Percentiles rank a stretch among this genome's conserved stretches.
Evolutionary conservation across 2,329 filamentous ascomycete species (phyloP).

Genomic region (Volutella citrinella): DNA sequence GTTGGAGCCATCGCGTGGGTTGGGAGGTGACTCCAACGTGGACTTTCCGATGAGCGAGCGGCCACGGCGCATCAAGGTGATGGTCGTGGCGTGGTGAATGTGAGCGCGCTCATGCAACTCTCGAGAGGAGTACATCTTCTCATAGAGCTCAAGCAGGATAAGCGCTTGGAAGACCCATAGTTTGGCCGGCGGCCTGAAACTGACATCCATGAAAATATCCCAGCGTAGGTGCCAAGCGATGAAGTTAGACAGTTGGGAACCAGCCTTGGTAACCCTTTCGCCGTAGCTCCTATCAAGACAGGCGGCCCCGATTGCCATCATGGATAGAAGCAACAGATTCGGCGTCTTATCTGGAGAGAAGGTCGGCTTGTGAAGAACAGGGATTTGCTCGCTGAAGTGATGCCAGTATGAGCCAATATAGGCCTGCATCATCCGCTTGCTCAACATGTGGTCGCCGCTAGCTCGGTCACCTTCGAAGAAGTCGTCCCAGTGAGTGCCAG

Average conservation of each 20-base stretch:
- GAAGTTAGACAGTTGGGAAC: constrained; percentile 84
- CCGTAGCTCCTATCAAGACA: constrained; percentile 83
- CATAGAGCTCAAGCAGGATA: constrained; percentile 84
- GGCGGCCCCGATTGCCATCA: constrained; percentile 90
- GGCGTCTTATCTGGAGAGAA: constrained; percentile 87
- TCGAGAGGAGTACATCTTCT: constrained; percentile 96
- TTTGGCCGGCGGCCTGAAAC: constrained; percentile 88
- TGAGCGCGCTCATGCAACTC: constrained; percentile 91
- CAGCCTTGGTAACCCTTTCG: constrained; percentile 67
- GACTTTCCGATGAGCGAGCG: constrained; percentile 86
- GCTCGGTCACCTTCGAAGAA: constrained; percentile 77
- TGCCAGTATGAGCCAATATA: constrained; percentile 94
- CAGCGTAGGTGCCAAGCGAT: constrained; percentile 90
- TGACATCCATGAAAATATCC: constrained; percentile 90
- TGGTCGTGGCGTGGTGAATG: constrained; percentile 92
- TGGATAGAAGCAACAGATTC: constrained; percentile 77
- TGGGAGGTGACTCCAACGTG: constrained; percentile 79
- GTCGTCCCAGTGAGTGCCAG: constrained; percentile 71
- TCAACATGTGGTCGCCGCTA: constrained; percentile 64
- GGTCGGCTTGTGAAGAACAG: constrained; percentile 90
- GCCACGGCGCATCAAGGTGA: constrained; percentile 92
- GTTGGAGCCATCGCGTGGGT: constrained; percentile 57
- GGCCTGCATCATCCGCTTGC: constrained; percentile 90
- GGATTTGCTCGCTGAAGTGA: constrained; percentile 90
- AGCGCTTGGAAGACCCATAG: constrained; percentile 95